phyloP scores from a whole-genome alignment of 2,329 filamentous ascomycete genomes.

The Clarireedia paspali region DNA sequence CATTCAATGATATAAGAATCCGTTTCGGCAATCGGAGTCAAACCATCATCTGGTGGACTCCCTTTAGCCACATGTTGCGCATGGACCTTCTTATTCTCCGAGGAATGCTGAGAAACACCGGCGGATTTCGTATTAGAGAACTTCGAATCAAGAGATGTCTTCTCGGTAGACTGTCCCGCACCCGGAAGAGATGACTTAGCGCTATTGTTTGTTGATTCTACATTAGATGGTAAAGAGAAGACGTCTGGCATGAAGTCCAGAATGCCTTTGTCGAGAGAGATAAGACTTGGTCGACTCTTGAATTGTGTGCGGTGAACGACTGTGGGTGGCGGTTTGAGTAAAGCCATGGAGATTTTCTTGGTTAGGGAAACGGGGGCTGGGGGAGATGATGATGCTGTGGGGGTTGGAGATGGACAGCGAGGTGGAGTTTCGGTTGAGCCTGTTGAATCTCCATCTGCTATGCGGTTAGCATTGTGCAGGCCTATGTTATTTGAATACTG shows the following conservation, averaged over 20 bases:
- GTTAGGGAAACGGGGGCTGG: neutral
- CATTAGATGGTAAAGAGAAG: conserved; percentile 21
- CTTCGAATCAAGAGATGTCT: conserved; percentile 36
- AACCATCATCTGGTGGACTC: conserved; percentile 18
- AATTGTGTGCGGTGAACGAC: conserved; percentile 35
- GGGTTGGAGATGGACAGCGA: neutral
- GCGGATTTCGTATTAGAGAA: conserved; percentile 26
- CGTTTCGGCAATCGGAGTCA: conserved; percentile 26
- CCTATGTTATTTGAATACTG: neutral
- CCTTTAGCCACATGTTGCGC: conserved; percentile 16
- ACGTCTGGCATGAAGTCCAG: conserved; percentile 18
- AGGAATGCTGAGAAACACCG: conserved; percentile 21
- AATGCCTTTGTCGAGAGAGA: conserved; percentile 29
- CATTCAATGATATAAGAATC: conserved; percentile 16
- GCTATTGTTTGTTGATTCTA: conserved; percentile 21
- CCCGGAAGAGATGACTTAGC: conserved; percentile 25
- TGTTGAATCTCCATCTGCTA: neutral
- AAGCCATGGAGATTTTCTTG: conserved; percentile 34
- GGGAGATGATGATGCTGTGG: neutral
- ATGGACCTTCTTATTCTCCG: conserved; percentile 22
- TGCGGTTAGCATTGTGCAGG: neutral
- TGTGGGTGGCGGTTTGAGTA: conserved; percentile 34
- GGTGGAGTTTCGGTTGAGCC: neutral
- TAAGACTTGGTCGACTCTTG: conserved; percentile 32
- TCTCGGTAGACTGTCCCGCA: conserved; percentile 25